phyloP scores from a whole-genome alignment of 495 filamentous ascomycete genomes.

The Gamarada debralockiae region DNA sequence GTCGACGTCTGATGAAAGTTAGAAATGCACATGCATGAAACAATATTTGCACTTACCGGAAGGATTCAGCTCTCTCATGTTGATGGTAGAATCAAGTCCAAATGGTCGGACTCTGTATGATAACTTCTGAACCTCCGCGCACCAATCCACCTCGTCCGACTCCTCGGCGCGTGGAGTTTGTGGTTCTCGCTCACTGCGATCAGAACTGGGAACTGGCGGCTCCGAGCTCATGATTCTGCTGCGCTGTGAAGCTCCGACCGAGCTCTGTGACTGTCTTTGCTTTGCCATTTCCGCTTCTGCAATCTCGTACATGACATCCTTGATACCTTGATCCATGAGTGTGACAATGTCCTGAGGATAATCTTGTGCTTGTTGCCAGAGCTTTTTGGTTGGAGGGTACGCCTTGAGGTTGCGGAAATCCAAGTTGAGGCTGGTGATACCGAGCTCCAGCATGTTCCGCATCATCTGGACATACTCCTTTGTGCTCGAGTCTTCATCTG shows the following conservation, averaged over 20 bases:
- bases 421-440: conserved; percentile 77
- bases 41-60: conserved; percentile 24
- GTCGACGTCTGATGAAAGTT: conserved; percentile 80
- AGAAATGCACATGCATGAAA: too few species aligned
- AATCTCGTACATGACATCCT: conserved; percentile 89
- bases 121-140: conserved; percentile 38
- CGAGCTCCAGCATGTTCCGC: conserved; percentile 84
- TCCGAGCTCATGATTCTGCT: conserved; percentile 57
- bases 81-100: conserved; percentile 81
- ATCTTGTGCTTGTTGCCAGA: conserved; percentile 90
- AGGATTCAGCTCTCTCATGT: conserved; percentile 93
- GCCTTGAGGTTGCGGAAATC: conserved; percentile 87
- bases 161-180: conserved; percentile 30
- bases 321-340: conserved; percentile 90
- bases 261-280: conserved; percentile 52
- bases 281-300: conserved; percentile 73
- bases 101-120: conserved; percentile 84
- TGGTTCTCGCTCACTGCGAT: conserved; percentile 48
- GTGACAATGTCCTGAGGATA: conserved; percentile 96
- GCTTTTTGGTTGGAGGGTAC: conserved; percentile 85
- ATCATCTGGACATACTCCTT: conserved; percentile 83
- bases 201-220: conserved; percentile 70
- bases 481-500: conserved; percentile 55
- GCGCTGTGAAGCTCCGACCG: conserved; percentile 30
- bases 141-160: conserved; percentile 47